phyloP scores from a whole-genome alignment of 129 eudicot species.

The Ambrosia trifida region DNA sequence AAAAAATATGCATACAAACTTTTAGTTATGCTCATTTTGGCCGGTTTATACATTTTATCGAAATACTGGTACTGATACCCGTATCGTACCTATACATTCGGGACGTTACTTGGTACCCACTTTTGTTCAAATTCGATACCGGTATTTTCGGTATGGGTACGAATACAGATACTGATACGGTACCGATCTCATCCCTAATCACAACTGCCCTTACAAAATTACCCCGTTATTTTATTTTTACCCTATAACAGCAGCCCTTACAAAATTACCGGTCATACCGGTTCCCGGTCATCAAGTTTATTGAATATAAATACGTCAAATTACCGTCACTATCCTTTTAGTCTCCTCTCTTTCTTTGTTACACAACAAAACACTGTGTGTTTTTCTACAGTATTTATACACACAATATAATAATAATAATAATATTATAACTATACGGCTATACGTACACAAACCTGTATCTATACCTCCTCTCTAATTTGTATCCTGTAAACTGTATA shows the following conservation, averaged over 20 bases:
- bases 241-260: neutral
- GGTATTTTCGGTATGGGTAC: too few species aligned
- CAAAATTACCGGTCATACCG: slow-evolving; percentile 27
- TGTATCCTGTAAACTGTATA: slow-evolving; percentile 18
- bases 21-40: too few species aligned
- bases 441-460: slow-evolving; percentile 39
- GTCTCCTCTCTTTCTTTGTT: slow-evolving; percentile 24
- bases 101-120: too few species aligned
- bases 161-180: too few species aligned
- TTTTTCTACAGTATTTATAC: slow-evolving; percentile 23
- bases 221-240: neutral
- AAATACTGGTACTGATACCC: too few species aligned
- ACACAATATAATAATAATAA: neutral
- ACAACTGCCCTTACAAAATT: too few species aligned
- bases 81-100: too few species aligned
- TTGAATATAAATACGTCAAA: slow-evolving; percentile 24
- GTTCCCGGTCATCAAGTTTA: slow-evolving; percentile 32
- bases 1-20: too few species aligned
- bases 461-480: slow-evolving; percentile 22
- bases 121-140: too few species aligned
- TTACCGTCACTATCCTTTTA: slow-evolving; percentile 24
- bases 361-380: slow-evolving; percentile 19
- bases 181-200: too few species aligned
- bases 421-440: slow-evolving; percentile 24
- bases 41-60: too few species aligned